These are phyloP conservation scores for Chaetomium strumarium DNA, from an alignment of 2,329 filamentous ascomycete species.

Conservation along the genomic window DNA sequence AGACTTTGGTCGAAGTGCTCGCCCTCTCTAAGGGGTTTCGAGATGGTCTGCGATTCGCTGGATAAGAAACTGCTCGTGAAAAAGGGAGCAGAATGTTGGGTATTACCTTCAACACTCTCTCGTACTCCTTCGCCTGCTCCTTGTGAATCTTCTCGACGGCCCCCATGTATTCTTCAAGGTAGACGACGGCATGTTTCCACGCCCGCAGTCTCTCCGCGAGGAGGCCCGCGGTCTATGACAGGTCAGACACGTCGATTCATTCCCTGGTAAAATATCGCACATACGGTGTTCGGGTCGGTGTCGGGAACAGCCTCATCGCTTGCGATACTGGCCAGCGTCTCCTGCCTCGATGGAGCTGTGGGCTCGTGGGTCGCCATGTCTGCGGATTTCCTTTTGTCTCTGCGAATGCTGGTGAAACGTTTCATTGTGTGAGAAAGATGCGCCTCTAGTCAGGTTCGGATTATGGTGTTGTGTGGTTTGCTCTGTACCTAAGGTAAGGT, in stretches of 20 bases:
- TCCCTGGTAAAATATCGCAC: conserved; percentile 19
- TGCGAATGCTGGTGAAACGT: conserved; percentile 11
- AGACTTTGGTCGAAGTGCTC: conserved; percentile 88
- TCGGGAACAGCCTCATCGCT: conserved; percentile 56
- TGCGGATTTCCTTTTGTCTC: conserved; percentile 15
- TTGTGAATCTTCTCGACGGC: conserved; percentile 83
- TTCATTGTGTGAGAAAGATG: conserved; percentile 13
- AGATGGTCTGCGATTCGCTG: conserved; percentile 58
- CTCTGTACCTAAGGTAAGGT: neutral
- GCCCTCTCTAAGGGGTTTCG: conserved; percentile 77
- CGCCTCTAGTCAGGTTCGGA: neutral
- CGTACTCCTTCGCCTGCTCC: conserved; percentile 86
- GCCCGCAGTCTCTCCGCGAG: conserved; percentile 84
- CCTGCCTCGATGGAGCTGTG: conserved; percentile 41
- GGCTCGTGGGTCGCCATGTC: conserved; percentile 6
- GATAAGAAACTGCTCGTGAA: neutral
- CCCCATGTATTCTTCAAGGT: conserved; percentile 83
- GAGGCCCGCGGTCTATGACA: conserved; percentile 62
- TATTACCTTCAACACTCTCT: conserved; percentile 78
- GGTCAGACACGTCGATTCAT: neutral
- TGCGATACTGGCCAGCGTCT: conserved; percentile 39
- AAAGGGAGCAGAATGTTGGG: neutral
- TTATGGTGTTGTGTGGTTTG: neutral
- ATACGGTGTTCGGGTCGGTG: conserved; percentile 52
- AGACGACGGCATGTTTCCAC: conserved; percentile 91